Evolutionary conservation across 768 basidiomycete genomes (phyloP), one percentile per base, ranked within the genome.

Genomic region (Scleroderma bovista): DNA sequence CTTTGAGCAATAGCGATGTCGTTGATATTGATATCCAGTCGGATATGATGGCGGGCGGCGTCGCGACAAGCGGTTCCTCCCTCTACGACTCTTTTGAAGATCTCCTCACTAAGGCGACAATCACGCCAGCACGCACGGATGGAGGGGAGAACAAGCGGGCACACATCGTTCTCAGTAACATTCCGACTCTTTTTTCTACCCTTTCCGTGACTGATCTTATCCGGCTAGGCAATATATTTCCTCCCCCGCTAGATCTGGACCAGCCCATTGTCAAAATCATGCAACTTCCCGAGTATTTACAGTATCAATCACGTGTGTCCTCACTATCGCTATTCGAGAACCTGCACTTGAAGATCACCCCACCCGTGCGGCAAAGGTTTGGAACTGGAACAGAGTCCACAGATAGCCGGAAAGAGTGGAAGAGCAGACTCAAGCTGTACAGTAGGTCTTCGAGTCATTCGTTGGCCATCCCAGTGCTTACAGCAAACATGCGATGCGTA

Each of bases 401-500:
- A 29, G 41, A 47, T 23, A 52, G 53, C 29, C 39, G 51, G 7
- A 63, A 47, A 39, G 55, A 53, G 54, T 67, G 77, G 69, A 77
- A 69, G 63, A 77, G 83, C 46, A 73, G 86, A 50, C 79, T 91
- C 67, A 92, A 86, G 73, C 86, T 92, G 79, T 92, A 88, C 69
- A 71, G 89, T 92, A 60, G 71, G 88, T 82, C 16, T 2, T 29
- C 26, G 9, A 29, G 26, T 29, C 26, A 29, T 29, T 29, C 26
- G 5, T 4, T 29, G 9, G 4, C 26, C 26, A 29, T 29, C 9
- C 26, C 26, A 29, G 26, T 13, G 1, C 33, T 32, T 36, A 20
- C 9, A 12, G 8, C 32, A 0, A 44, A 23, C 33, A 56, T 44
- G 41, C 20, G 26, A 17, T 44, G 2, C 16, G 4, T 51, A 93